phyloP scores from a whole-genome alignment of 345 rosid species.

The Rhizophora mangle region DNA sequence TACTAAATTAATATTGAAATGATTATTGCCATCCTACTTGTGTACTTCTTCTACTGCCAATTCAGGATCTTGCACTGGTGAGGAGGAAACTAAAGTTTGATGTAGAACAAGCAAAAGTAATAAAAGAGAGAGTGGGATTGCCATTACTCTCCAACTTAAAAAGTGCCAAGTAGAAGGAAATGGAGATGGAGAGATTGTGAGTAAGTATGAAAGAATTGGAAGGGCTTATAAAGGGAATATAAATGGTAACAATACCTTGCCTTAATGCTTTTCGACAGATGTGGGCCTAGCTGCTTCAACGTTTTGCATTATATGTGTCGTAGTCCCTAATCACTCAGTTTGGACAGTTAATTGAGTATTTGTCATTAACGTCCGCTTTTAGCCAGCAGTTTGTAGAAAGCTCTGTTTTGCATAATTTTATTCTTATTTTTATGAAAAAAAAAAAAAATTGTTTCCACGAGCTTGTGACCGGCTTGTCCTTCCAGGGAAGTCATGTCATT shows the following conservation, averaged over 20 bases:
- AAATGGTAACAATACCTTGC: not conserved
- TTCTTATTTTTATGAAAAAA: too few species aligned
- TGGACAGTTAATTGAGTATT: too few species aligned
- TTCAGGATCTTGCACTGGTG: constrained; percentile 26
- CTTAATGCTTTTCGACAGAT: too few species aligned
- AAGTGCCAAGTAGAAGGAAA: not conserved
- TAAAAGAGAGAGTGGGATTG: constrained; percentile 12
- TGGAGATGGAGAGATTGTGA: not conserved
- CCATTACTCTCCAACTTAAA: not conserved
- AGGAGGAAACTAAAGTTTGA: constrained; percentile 11
- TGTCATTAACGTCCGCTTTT: too few species aligned
- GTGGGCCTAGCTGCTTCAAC: too few species aligned
- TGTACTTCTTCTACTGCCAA: constrained; percentile 23
- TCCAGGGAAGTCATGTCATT: too few species aligned
- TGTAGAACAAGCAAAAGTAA: constrained; percentile 3
- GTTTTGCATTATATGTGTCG: too few species aligned
- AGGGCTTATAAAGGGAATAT: constrained; percentile 19
- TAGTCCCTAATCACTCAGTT: too few species aligned
- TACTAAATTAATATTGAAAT: not conserved
- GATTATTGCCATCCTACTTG: constrained; percentile 3
- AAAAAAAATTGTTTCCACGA: too few species aligned
- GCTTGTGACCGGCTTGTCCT: too few species aligned
- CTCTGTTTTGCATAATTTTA: too few species aligned
- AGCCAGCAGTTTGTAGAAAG: too few species aligned
- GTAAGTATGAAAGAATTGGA: not conserved